phyloP scores from a whole-genome alignment of 1,284 basidiomycete species.

The Puccinia hordei region DNA sequence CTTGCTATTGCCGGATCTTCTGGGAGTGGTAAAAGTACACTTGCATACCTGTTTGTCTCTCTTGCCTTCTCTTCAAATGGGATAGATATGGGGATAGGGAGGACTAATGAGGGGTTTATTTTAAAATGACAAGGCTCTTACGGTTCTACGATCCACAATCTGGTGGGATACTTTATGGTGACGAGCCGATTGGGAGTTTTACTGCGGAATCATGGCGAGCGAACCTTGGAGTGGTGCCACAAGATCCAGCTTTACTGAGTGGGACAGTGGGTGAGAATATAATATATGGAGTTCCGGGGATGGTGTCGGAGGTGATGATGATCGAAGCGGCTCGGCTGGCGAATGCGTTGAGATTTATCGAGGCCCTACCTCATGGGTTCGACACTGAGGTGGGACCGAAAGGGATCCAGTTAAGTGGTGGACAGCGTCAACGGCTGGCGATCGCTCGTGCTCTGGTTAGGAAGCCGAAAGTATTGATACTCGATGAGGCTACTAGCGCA shows the following conservation, averaged over 20 bases:
- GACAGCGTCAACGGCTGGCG: conserved; percentile 63
- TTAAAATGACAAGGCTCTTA: conserved; percentile 82
- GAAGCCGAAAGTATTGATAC: conserved; percentile 62
- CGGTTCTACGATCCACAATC: conserved; percentile 87
- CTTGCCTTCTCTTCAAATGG: conserved; percentile 42
- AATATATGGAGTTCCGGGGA: conserved; percentile 74
- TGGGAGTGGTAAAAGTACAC: conserved; percentile 59
- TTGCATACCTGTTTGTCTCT: conserved; percentile 66
- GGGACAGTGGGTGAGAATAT: conserved; percentile 92
- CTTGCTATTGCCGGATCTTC: conserved; percentile 71
- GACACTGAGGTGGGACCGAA: conserved; percentile 66
- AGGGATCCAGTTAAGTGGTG: conserved; percentile 61
- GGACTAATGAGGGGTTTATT: conserved; percentile 55
- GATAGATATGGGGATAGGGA: no score
- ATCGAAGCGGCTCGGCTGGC: conserved; percentile 83
- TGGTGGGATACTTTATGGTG: conserved; percentile 64
- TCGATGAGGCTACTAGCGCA: conserved; percentile 66
- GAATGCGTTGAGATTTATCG: conserved; percentile 88
- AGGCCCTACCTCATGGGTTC: conserved; percentile 82
- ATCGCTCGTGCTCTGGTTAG: conserved; percentile 63
- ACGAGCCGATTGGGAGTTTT: conserved; percentile 77
- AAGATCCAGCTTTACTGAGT: conserved; percentile 64
- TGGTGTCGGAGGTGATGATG: conserved; percentile 75
- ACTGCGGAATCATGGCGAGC: conserved; percentile 79
- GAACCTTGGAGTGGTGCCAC: conserved; percentile 83